These are phyloP conservation scores for Exobasidium rhododendri DNA, from an alignment of 1,284 basidiomycete species.

Conservation along the genomic window DNA sequence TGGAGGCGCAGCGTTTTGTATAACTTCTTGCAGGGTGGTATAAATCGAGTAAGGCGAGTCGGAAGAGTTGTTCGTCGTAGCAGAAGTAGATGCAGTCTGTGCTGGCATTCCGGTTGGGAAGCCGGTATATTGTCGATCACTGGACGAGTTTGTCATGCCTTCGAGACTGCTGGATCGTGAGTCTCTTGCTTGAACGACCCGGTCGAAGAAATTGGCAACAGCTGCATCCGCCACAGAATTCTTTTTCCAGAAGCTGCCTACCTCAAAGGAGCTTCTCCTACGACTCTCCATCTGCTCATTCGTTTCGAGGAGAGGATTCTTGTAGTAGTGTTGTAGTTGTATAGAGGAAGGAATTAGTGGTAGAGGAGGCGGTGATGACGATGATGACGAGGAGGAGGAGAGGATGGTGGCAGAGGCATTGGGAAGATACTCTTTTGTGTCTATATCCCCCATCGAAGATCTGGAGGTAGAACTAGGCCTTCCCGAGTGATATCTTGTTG, in stretches of 20 bases:
- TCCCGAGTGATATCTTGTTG: neutral
- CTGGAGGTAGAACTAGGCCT: neutral
- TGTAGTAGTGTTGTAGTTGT: neutral
- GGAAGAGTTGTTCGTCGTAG: too few species aligned
- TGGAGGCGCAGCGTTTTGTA: neutral
- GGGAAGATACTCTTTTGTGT: too few species aligned
- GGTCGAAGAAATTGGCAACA: constrained; percentile 5
- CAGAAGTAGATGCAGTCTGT: too few species aligned
- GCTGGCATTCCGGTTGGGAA: neutral
- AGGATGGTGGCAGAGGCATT: too few species aligned
- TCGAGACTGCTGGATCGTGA: neutral
- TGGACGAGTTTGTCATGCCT: neutral
- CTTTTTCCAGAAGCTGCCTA: neutral
- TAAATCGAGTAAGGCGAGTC: neutral
- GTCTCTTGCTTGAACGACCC: neutral
- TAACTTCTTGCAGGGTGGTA: neutral
- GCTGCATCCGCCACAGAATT: constrained; percentile 4
- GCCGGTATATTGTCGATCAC: too few species aligned
- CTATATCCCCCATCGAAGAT: neutral
- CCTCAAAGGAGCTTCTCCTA: constrained; percentile 5
- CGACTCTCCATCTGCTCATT: neutral
- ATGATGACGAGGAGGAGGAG: too few species aligned
- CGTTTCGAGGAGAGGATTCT: neutral
- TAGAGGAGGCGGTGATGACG: neutral
- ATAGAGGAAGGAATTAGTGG: neutral